Evolutionary conservation across 441 rosid genomes (phyloP).

Genomic region (Aleurites moluccanus): DNA sequence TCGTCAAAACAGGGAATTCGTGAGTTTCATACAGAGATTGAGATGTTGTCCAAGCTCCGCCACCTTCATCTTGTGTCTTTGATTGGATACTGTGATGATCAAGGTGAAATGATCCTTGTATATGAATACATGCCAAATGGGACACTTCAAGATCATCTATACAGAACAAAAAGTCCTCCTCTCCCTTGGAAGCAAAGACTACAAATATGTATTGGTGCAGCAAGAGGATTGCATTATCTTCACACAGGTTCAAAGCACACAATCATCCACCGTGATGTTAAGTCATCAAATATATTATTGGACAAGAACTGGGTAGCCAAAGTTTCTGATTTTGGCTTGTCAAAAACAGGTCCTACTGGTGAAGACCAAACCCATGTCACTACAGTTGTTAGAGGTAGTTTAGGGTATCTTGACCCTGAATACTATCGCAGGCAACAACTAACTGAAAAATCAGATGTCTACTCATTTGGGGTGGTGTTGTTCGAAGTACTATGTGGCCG

Average conservation of each 20-base stretch:
- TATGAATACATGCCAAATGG: constrained; percentile 38
- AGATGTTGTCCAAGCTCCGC: constrained; percentile 36
- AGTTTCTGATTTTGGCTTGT: constrained; percentile 44
- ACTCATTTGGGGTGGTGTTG: constrained; percentile 46
- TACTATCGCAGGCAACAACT: constrained; percentile 37
- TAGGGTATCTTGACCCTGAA: constrained; percentile 43
- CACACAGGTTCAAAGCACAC: constrained; percentile 25
- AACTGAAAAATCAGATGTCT: constrained; percentile 46
- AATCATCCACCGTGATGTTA: constrained; percentile 46
- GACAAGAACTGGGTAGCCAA: constrained; percentile 40
- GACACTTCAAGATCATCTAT: constrained; percentile 34
- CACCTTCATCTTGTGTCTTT: constrained; percentile 36
- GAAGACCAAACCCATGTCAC: constrained; percentile 29
- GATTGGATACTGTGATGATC: constrained; percentile 40
- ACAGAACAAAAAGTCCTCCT: constrained; percentile 27
- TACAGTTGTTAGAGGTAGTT: constrained; percentile 37
- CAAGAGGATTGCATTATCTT: constrained; percentile 35
- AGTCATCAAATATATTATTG: constrained; percentile 37
- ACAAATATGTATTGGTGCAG: constrained; percentile 38
- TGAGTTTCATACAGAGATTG: constrained; percentile 38
- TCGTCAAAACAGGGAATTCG: constrained; percentile 27
- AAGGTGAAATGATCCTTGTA: constrained; percentile 39
- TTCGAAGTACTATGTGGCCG: constrained; percentile 39
- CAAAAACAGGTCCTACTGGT: constrained; percentile 31
- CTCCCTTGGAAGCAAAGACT: constrained; percentile 39